Base-by-base conservation (phyloP, 495 filamentous ascomycete species). In the Talaromyces stipitatus region DNA sequence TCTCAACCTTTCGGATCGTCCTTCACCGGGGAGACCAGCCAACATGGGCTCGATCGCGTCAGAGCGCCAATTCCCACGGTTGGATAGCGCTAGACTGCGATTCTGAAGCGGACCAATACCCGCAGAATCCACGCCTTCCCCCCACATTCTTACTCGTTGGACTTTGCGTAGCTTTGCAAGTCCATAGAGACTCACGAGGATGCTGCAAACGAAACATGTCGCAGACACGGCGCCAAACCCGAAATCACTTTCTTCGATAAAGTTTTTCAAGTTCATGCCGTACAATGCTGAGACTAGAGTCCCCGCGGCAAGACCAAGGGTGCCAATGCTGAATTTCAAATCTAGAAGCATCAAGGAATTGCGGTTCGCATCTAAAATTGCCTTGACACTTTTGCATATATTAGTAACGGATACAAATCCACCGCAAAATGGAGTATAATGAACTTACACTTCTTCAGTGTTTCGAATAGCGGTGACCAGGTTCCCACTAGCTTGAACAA, bases 181-280 rank as follows among this genome's bases (percentile, higher is more conserved):
- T 4, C 92, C 91, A 68, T 89, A 95, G 36, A 77, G 75, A 70
- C 86, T 90, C 55, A 95, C 89, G 8, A 90, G 58, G 33, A 82
- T 81, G 12, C 86, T 87, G 70, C 94, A 85, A 51, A 86, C 71
- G 57, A 88, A 79, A 56, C 86, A 92, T 60, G 79, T 77, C 12
- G 70, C 76, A 3, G 85, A 88, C 59, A 97, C 85, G 43, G 80
- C 83, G 26, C 78, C 75, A 69, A 98, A 97, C 9, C 92, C 94
- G 64, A 91, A 77, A 69, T 90, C 84, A n/a, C 89, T 90, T 70
- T 97, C 94, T 75, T 98, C 94, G 60, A 97, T 86, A 70, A 97
- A 98, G 71, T 97, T 97, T 66, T 96, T 95, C 60, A 98, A 77
- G 72, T 98, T 98, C 92, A 97, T 97, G 62, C 94, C 94, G 77